Percentiles rank a stretch among this genome's conserved stretches.
These are phyloP conservation scores for Kwoniella dendrophila DNA, from an alignment of 768 basidiomycete genomes.

Conservation along the genomic window DNA sequence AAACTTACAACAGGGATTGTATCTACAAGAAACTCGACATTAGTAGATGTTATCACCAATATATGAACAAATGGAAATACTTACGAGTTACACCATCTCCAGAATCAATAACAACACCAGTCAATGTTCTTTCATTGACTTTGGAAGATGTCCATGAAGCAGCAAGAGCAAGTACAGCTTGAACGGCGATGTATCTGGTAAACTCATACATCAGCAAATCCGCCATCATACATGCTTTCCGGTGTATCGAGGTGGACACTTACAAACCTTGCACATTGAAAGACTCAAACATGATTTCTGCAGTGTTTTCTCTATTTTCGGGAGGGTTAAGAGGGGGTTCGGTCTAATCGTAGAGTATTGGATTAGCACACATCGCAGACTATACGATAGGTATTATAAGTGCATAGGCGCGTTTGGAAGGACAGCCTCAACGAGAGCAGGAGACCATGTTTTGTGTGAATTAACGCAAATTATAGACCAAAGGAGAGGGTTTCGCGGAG, in stretches of 20 bases:
- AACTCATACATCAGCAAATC: background rate
- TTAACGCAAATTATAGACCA: no score
- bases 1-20: conserved; percentile 68
- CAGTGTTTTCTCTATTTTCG: conserved; percentile 98
- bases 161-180: conserved; percentile 95
- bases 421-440: no score
- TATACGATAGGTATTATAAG: no score
- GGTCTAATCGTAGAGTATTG: no score
- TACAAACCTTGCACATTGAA: conserved; percentile 95
- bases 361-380: no score
- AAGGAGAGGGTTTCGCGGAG: no score
- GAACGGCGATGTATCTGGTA: conserved; percentile 84
- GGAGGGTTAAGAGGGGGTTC: conserved; percentile 97
- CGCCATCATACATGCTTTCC: background rate
- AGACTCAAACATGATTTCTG: conserved; percentile 99
- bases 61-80: conserved; percentile 11
- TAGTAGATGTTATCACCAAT: background rate
- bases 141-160: conserved; percentile 94
- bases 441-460: no score
- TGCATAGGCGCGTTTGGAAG: no score
- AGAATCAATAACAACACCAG: conserved; percentile 97
- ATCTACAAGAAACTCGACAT: conserved; percentile 55
- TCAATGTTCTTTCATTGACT: conserved; percentile 85
- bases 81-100: conserved; percentile 93
- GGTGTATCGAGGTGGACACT: conserved; percentile 20